Evolutionary conservation across 805 yeast genomes (phyloP).

Genomic region (Ogataea kodamae): DNA sequence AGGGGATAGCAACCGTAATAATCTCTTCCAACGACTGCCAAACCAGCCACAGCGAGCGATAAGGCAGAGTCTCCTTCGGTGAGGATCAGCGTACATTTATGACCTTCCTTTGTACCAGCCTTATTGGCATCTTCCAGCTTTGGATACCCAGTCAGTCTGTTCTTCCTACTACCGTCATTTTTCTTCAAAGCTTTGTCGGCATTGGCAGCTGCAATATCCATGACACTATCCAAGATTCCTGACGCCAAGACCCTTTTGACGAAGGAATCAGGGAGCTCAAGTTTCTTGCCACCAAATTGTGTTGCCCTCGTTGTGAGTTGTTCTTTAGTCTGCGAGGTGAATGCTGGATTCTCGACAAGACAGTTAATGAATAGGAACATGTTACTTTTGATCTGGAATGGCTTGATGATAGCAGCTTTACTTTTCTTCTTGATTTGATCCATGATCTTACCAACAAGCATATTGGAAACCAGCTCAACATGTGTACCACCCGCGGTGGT

Average conservation of each 20-base stretch:
- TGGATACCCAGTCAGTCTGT: conserved; percentile 81
- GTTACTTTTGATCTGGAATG: conserved; percentile 83
- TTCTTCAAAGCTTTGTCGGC: conserved; percentile 84
- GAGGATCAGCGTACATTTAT: conserved; percentile 85
- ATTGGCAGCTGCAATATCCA: conserved; percentile 81
- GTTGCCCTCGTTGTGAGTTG: conserved; percentile 84
- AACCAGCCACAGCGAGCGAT: conserved; percentile 87
- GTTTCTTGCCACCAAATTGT: conserved; percentile 84
- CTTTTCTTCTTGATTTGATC: conserved; percentile 68
- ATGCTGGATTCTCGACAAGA: conserved; percentile 93
- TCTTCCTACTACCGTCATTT: conserved; percentile 82
- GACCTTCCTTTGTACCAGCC: conserved; percentile 92
- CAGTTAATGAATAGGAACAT: conserved; percentile 91
- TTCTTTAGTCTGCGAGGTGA: conserved; percentile 96
- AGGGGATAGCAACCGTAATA: conserved; percentile 93
- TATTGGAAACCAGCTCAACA: conserved; percentile 80
- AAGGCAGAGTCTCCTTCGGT: conserved; percentile 98
- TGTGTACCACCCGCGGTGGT: conserved; percentile 98
- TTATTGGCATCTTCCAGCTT: conserved; percentile 93
- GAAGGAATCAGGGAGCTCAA: conserved; percentile 71
- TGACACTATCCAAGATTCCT: conserved; percentile 64
- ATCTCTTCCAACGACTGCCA: conserved; percentile 93
- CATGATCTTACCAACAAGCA: conserved; percentile 70
- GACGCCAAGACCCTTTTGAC: conserved; percentile 71
- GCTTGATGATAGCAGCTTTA: conserved; percentile 68